Evolutionary conservation across 2,329 filamentous ascomycete species (phyloP), one percentile per base, ranked within the genome.

Genomic region (Rutstroemia sp.): DNA sequence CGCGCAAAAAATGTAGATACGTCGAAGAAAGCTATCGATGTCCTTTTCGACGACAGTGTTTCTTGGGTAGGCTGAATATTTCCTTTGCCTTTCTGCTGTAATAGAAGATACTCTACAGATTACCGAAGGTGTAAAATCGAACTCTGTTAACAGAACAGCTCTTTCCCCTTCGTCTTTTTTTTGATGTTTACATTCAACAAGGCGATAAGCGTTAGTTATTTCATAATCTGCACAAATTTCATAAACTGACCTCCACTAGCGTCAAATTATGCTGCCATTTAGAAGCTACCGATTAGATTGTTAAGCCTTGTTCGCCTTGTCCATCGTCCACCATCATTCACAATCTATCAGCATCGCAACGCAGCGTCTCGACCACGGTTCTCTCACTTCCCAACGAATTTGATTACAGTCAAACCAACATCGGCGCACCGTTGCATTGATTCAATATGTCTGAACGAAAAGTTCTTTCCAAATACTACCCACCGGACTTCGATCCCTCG

Each of bases 401-500:
- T 4, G 16, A 42, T 17, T 14, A n/a, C 39, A 42, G 16, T 17
- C 17, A 10, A 42, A 10, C 6, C 17, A 42, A 5, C 17, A n/a
- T 17, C 39, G 17, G 38, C 39, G 30, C 19, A 23, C 19, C 25
- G 12, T 3, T 46, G 45, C n/a, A 37, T 50, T 44, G 10, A 45
- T 37, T 57, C 60, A 64, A 64, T 65, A 94, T 94, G 89, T 92
- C 89, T 64, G 89, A 95, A 75, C 84, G 89, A 67, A 94, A 94
- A 74, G 89, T 92, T 49, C 78, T 91, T 59, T 76, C 73, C 61
- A 82, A 82, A 69, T 82, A 82, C 71, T 84, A 79, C 65, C 82
- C 82, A 73, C 88, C 86, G 4, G 73, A 97, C 71, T 99, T 97
- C 73, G 94, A 99, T 72, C 92, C 92, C 12, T 84, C 84, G 25